These are phyloP conservation scores for Veloboletus limbatus DNA, from an alignment of 1,284 basidiomycete species.

Conservation along the genomic window DNA sequence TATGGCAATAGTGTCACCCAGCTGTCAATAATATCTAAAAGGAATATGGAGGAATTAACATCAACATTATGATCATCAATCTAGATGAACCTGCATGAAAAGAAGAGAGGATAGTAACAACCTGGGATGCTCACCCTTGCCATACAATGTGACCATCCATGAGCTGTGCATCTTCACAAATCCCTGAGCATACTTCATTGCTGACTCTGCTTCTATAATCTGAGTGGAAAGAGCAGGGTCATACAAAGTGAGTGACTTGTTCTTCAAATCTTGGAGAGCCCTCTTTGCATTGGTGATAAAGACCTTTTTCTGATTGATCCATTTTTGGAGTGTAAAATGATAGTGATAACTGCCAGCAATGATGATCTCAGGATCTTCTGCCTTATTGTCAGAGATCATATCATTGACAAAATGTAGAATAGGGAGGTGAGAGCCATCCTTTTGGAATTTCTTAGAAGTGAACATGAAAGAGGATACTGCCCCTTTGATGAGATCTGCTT, in stretches of 20 bases:
- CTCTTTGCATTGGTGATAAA: neutral
- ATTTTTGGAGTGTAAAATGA: neutral
- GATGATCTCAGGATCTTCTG: neutral
- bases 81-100: no score
- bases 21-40: neutral
- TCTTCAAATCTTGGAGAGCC: neutral
- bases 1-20: no score
- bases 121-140: neutral
- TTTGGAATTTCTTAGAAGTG: neutral
- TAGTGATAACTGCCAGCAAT: neutral
- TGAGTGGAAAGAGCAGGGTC: no score
- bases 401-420: neutral
- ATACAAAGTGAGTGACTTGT: neutral
- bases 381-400: no score
- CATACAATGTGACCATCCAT: conserved; percentile 1
- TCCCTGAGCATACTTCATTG: neutral
- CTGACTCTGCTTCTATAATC: no score
- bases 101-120: no score
- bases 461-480: no score
- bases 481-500: no score
- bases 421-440: neutral
- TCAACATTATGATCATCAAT: no score
- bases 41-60: no score
- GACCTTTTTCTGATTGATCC: neutral
- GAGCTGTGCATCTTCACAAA: neutral